Percentiles rank a stretch among this genome's conserved stretches.
These are phyloP conservation scores for Colletotrichum tamarilloi DNA, from an alignment of 2,329 filamentous ascomycete species.

Conservation along the genomic window DNA sequence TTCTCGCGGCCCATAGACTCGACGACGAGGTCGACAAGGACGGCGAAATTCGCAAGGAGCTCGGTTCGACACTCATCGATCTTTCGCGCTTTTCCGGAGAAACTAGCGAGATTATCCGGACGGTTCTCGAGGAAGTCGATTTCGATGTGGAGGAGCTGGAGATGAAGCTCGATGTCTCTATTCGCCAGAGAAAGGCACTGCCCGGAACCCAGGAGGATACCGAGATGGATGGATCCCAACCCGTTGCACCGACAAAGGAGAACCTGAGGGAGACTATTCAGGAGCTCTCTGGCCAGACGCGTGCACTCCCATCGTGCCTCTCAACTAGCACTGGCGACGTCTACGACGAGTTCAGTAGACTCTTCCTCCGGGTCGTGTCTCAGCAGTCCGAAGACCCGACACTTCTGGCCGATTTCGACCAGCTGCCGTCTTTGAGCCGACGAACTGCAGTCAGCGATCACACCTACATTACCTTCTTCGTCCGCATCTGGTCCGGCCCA, in stretches of 20 bases:
- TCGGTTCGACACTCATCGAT: slow-evolving; percentile 74
- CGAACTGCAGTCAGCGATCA: slow-evolving; percentile 67
- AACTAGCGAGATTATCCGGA: slow-evolving; percentile 72
- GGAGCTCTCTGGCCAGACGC: slow-evolving; percentile 50
- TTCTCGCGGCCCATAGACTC: slow-evolving; percentile 69
- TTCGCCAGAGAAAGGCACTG: slow-evolving; percentile 66
- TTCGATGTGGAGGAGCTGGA: slow-evolving; percentile 82
- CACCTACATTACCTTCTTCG: slow-evolving; percentile 80
- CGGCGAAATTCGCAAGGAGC: slow-evolving; percentile 68
- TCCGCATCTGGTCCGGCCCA: slow-evolving; percentile 78
- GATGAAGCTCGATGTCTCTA: slow-evolving; percentile 77
- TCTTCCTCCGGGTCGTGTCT: slow-evolving; percentile 66
- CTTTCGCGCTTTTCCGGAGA: slow-evolving; percentile 70
- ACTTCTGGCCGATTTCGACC: slow-evolving; percentile 63
- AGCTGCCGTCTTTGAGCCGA: slow-evolving; percentile 64
- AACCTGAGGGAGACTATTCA: slow-evolving; percentile 53
- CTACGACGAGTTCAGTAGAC: slow-evolving; percentile 68
- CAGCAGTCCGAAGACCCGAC: slow-evolving; percentile 52
- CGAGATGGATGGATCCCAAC: slow-evolving; percentile 57
- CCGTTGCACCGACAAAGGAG: slow-evolving; percentile 41
- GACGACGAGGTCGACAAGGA: slow-evolving; percentile 65
- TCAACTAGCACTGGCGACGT: slow-evolving; percentile 60
- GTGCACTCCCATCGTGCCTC: slow-evolving; percentile 62
- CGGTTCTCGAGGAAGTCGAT: slow-evolving; percentile 73
- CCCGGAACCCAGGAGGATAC: slow-evolving; percentile 62